These are phyloP conservation scores for Calycina marina DNA, from an alignment of 2,329 filamentous ascomycete genomes.

Conservation along the genomic window DNA sequence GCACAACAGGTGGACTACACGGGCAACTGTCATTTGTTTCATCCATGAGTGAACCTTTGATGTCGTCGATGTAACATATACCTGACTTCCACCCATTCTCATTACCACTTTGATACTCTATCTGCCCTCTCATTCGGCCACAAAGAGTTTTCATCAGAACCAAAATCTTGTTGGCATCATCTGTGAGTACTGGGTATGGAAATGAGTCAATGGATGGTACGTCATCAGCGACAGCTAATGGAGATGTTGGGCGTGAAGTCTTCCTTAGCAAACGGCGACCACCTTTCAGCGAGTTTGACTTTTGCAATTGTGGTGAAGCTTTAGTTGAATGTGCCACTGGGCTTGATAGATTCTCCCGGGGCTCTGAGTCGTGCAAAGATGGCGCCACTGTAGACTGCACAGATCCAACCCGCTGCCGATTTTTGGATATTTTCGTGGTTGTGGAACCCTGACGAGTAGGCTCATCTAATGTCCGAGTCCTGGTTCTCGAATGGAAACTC, in stretches of 20 bases:
- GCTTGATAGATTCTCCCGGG: constrained; percentile 24
- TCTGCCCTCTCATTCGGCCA: constrained; percentile 65
- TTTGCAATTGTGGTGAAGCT: constrained; percentile 22
- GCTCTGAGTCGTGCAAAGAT: constrained; percentile 31
- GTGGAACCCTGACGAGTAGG: constrained; percentile 23
- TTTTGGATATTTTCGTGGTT: constrained; percentile 26
- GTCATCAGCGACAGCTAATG: constrained; percentile 28
- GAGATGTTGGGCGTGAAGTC: constrained; percentile 40
- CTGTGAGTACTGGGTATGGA: constrained; percentile 42
- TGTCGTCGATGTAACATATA: constrained; percentile 66
- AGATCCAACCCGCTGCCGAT: constrained; percentile 53
- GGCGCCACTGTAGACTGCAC: constrained; percentile 49
- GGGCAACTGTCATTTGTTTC: constrained; percentile 53
- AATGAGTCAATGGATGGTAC: constrained; percentile 45
- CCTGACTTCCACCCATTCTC: constrained; percentile 52
- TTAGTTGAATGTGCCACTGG: constrained; percentile 26
- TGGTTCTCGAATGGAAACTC: constrained; percentile 27
- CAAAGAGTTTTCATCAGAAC: constrained; percentile 64
- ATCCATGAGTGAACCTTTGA: constrained; percentile 59
- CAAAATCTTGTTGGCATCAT: constrained; percentile 57
- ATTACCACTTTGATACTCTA: constrained; percentile 54
- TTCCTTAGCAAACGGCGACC: constrained; percentile 39
- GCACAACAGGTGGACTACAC: constrained; percentile 52
- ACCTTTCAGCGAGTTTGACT: constrained; percentile 27
- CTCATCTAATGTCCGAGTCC: constrained; percentile 35